Evolutionary conservation across 768 basidiomycete genomes (phyloP), one percentile per base, ranked within the genome.

Genomic region (Sutorius australiensis): DNA sequence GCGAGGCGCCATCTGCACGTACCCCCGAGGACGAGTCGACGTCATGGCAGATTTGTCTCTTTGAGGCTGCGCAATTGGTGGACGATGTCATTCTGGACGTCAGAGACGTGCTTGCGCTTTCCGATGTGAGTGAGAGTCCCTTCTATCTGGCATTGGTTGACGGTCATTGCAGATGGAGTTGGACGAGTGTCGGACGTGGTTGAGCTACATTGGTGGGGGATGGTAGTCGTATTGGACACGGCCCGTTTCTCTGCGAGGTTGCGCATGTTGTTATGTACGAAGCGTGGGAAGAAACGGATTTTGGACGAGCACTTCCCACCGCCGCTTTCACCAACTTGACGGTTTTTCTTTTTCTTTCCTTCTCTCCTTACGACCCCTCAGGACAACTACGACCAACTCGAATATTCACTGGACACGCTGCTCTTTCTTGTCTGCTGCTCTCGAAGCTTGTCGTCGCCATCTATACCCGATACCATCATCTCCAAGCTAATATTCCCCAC

Each of bases 401-500:
- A 42, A 37, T 47, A 31, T 49, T 34, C 38, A 28, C 55, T 49
- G 32, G 33, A 45, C 43, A 16, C 46, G 38, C 41, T 50, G n/a
- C 50, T 50, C 10, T 52, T 27, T 48, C 37, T 49, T 48, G 56
- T 55, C 34, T 49, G 8, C 28, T 48, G 51, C 53, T 56, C 41
- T 63, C 57, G 46, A 58, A 48, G 32, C 38, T 32, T 31, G 28
- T 47, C 55, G 36, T 47, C 53, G 36, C 53, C 41, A 49, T 56
- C 62, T 56, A 62, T 66, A 70, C 62, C 66, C 59, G 66, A 69
- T 67, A 69, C 59, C 68, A 59, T 37, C 63, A 58, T 46, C 58
- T 43, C 13, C 46, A 53, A 55, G 36, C 48, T 56, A 48, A 58
- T 63, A 63, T 48, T 52, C 40, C 54, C 33, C 38, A 48, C 48